Conservation (phyloP, 2,329 filamentous ascomycete species). For the Helminthosporium solani region DNA sequence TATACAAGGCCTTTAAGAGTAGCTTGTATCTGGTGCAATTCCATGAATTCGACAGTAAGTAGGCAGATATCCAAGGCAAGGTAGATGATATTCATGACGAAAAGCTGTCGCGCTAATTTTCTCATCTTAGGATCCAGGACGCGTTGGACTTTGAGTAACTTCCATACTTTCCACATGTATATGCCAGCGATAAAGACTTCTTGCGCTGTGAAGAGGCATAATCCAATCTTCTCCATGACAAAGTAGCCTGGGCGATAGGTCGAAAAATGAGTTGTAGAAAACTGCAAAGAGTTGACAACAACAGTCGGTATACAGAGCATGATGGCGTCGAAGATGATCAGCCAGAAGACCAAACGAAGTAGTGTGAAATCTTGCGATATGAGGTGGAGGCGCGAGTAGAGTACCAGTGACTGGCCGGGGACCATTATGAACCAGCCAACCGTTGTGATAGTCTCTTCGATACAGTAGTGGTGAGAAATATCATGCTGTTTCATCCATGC, state of each 20-base stretch:
- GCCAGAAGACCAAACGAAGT: conserved; percentile 38
- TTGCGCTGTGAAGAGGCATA: conserved; percentile 39
- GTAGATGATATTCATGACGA: conserved; percentile 15
- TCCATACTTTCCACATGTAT: conserved; percentile 11
- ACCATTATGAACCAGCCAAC: conserved; percentile 58
- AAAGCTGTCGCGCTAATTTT: conserved; percentile 16
- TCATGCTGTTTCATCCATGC: conserved; percentile 6
- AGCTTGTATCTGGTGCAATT: conserved; percentile 20
- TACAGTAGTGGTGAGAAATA: not conserved
- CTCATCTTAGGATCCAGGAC: conserved; percentile 10
- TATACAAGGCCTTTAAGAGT: conserved; percentile 43
- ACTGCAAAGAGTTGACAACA: conserved; percentile 38
- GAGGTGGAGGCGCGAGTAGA: conserved; percentile 62
- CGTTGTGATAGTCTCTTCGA: not conserved
- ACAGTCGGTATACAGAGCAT: conserved; percentile 51
- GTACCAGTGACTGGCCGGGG: conserved; percentile 59
- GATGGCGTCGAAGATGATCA: conserved; percentile 57
- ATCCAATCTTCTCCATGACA: conserved; percentile 36
- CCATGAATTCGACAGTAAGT: conserved; percentile 12
- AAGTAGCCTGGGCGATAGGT: conserved; percentile 4
- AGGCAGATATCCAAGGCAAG: conserved; percentile 15
- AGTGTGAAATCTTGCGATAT: conserved; percentile 48
- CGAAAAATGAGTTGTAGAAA: not conserved
- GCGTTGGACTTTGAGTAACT: conserved; percentile 9
- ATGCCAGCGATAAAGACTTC: conserved; percentile 26